Conservation (phyloP, 495 filamentous ascomycete genomes). For the Annulohypoxylon maeteangense region DNA sequence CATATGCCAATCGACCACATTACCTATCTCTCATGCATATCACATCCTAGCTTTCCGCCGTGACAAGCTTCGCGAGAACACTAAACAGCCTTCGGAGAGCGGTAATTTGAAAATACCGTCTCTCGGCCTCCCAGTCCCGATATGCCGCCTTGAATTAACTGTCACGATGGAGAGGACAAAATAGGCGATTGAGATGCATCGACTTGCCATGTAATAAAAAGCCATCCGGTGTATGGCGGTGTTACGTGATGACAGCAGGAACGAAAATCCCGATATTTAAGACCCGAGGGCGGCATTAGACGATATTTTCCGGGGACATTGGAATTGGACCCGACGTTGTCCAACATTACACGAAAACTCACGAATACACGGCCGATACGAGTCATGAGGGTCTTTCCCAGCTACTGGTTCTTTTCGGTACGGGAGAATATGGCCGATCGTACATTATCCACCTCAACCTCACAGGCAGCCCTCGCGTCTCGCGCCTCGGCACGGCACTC, state of each 20-base stretch:
- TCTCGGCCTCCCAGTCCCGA: constrained; percentile 38
- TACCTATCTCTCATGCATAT: constrained; percentile 16
- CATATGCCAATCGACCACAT: constrained; percentile 9
- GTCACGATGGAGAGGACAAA: constrained; percentile 11
- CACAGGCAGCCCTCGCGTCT: not conserved
- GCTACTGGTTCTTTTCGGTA: constrained; percentile 12
- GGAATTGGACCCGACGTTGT: not conserved
- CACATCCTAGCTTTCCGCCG: constrained; percentile 8
- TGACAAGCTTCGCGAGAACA: constrained; percentile 26
- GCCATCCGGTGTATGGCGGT: constrained; percentile 4
- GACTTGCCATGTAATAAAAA: not conserved
- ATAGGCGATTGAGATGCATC: not conserved
- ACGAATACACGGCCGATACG: constrained; percentile 39
- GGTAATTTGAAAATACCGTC: constrained; percentile 37
- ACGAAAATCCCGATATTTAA: constrained; percentile 21
- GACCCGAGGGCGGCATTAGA: constrained; percentile 11
- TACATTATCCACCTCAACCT: constrained; percentile 15
- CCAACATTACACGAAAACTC: constrained; percentile 32
- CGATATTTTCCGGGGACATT: constrained; percentile 16
- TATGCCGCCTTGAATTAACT: constrained; percentile 29
- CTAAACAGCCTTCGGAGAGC: constrained; percentile 35
- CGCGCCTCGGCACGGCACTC: constrained; percentile 14
- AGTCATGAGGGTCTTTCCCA: constrained; percentile 8
- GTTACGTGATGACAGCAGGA: constrained; percentile 5
- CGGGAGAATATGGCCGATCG: constrained; percentile 24